Conservation (phyloP, 2,329 filamentous ascomycete genomes). For the Thelonectria rubi region DNA sequence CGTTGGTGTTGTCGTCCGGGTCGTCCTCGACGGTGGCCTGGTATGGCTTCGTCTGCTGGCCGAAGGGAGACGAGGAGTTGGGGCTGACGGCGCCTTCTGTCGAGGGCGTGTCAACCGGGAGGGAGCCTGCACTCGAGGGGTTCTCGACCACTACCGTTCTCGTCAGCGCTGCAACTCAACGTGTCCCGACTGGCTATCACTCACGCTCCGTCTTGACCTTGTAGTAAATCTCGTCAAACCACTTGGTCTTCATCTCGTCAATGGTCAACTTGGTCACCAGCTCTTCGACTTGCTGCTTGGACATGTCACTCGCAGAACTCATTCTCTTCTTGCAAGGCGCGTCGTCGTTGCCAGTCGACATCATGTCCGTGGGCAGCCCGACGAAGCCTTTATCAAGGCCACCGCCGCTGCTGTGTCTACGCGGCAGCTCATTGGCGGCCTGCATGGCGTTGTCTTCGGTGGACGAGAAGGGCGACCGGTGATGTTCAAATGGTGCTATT, state of each 20-base stretch:
- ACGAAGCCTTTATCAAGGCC: constrained; percentile 33
- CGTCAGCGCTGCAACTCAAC: not conserved
- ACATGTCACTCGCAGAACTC: constrained; percentile 34
- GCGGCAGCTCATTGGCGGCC: constrained; percentile 14
- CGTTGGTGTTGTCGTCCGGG: constrained; percentile 17
- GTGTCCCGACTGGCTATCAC: not conserved
- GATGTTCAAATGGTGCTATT: constrained; percentile 23
- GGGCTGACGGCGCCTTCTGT: constrained; percentile 37
- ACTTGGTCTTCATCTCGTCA: constrained; percentile 40
- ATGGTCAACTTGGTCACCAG: constrained; percentile 37
- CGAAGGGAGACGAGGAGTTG: constrained; percentile 17
- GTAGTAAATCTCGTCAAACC: constrained; percentile 41
- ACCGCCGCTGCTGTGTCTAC: constrained; percentile 10
- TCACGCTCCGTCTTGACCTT: constrained; percentile 42
- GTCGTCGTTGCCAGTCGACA: constrained; percentile 9
- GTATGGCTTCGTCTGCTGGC: constrained; percentile 13
- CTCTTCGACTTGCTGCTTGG: constrained; percentile 40
- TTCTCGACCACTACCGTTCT: constrained; percentile 33
- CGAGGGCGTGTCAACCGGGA: constrained; percentile 30
- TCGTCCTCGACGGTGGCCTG: constrained; percentile 37
- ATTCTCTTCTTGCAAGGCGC: constrained; percentile 28
- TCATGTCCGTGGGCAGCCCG: constrained; percentile 9
- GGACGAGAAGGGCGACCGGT: constrained; percentile 15
- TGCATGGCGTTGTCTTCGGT: constrained; percentile 16
- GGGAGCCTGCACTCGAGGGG: constrained; percentile 1